Evolutionary conservation across 2,329 filamentous ascomycete genomes (phyloP).

Genomic region (Calonectria hawksworthii): DNA sequence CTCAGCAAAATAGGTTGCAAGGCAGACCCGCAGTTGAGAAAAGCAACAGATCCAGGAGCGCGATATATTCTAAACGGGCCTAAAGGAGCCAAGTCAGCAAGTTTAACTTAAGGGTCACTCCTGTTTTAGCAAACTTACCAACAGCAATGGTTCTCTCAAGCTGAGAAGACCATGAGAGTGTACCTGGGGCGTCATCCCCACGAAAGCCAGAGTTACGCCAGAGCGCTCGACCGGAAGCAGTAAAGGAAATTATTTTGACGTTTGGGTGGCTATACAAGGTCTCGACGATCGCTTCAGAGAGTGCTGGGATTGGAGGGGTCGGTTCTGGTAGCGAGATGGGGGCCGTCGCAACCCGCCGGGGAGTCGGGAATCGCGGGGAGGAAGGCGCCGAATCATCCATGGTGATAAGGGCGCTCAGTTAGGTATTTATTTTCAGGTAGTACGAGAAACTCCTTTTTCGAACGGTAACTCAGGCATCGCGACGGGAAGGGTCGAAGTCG

Average conservation of each 20-base stretch:
- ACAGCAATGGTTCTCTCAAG: conserved; percentile 86
- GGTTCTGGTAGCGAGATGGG: conserved; percentile 46
- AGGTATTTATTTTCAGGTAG: conserved; percentile 22
- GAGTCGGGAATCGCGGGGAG: conserved; percentile 44
- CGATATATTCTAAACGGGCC: conserved; percentile 88
- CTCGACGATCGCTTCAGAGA: conserved; percentile 62
- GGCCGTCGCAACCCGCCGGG: conserved; percentile 56
- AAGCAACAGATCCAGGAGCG: conserved; percentile 87
- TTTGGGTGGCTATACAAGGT: conserved; percentile 82
- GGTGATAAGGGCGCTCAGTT: conserved; percentile 16
- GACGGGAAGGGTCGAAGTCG: conserved; percentile 31
- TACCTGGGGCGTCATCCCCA: conserved; percentile 68
- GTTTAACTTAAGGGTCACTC: too few relatives aligned
- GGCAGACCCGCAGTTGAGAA: conserved; percentile 86
- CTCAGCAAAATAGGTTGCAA: conserved; percentile 90
- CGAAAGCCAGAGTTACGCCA: conserved; percentile 51
- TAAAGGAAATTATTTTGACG: conserved; percentile 76
- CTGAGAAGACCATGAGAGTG: conserved; percentile 80
- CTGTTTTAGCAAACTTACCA: conserved; percentile 61
- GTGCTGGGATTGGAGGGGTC: conserved; percentile 36
- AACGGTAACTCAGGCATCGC: conserved; percentile 42
- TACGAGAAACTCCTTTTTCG: conserved; percentile 29
- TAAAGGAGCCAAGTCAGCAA: conserved; percentile 42
- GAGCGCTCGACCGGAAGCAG: conserved; percentile 51
- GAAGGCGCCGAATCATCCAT: conserved; percentile 42